Evolutionary conservation across 208 protist genomes (phyloP).

Genomic region (Wallacemonas sp.): DNA sequence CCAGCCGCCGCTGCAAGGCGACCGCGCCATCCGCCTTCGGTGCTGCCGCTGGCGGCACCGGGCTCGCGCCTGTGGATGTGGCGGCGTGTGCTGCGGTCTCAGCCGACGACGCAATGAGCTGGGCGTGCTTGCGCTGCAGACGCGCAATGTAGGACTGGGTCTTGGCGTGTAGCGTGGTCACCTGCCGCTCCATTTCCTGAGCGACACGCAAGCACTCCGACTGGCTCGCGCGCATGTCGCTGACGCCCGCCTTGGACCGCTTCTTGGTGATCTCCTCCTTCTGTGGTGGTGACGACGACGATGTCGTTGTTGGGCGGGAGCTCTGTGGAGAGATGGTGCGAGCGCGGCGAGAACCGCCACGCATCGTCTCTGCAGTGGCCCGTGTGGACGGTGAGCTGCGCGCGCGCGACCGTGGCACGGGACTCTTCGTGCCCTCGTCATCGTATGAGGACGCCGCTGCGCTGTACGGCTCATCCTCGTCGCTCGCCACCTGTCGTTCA

Average conservation of each 20-base stretch:
- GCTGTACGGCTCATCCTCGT: too few species aligned
- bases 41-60: too few species aligned
- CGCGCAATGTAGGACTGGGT: conserved; percentile 1
- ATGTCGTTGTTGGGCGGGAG: not conserved
- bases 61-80: not conserved
- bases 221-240: not conserved
- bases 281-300: too few species aligned
- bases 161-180: not conserved
- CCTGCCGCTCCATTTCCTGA: not conserved
- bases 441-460: too few species aligned
- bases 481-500: not conserved
- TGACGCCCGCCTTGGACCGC: not conserved
- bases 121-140: not conserved
- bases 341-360: not conserved
- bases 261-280: not conserved
- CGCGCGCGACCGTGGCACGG: not conserved
- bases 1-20: conserved; percentile 15
- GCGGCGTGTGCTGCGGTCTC: not conserved
- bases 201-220: not conserved
- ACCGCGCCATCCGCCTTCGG: too few species aligned
- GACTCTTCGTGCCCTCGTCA: too few species aligned
- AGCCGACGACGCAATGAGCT: not conserved
- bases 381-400: not conserved
- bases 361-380: too few species aligned
- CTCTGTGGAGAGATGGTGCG: not conserved